A percentile compares a stretch with the other conserved stretches of the same genome.
phyloP scores from a whole-genome alignment of 78 protist species.

The Dictyostelium citrinum region DNA sequence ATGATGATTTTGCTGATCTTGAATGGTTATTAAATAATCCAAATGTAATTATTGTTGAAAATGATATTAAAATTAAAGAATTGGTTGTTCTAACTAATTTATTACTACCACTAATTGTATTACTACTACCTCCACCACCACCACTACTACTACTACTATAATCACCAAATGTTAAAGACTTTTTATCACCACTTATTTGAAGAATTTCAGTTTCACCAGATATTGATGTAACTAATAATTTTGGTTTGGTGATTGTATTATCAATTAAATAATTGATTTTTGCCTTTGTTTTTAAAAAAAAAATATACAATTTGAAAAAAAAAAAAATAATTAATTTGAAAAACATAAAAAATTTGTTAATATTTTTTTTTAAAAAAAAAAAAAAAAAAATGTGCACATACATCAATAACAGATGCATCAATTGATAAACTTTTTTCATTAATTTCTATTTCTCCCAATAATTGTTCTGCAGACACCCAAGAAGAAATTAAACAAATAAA shows the following conservation, averaged over 20 bases:
- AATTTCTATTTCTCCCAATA: not conserved
- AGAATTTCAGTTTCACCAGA: not conserved
- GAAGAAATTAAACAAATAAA: not conserved
- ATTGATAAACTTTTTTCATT: not conserved
- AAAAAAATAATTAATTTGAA: no score
- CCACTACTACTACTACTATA: not conserved
- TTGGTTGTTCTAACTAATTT: not conserved
- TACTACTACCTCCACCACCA: not conserved
- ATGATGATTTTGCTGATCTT: not conserved
- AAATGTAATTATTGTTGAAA: not conserved
- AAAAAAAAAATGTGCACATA: not conserved
- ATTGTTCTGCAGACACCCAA: not conserved
- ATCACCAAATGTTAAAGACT: not conserved
- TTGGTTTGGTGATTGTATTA: not conserved
- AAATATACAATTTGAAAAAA: no score
- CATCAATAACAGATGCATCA: not conserved
- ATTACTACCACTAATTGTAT: not conserved
- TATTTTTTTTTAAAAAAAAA: no score
- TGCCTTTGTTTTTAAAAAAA: not conserved
- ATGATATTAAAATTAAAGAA: not conserved
- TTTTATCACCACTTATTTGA: not conserved
- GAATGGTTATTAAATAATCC: not conserved
- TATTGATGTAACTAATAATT: not conserved
- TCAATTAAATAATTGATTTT: conserved; percentile 5
- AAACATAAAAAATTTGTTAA: no score